Base-by-base conservation (phyloP, 176 grass and related monocot genomes). In the Musa acuminata region DNA sequence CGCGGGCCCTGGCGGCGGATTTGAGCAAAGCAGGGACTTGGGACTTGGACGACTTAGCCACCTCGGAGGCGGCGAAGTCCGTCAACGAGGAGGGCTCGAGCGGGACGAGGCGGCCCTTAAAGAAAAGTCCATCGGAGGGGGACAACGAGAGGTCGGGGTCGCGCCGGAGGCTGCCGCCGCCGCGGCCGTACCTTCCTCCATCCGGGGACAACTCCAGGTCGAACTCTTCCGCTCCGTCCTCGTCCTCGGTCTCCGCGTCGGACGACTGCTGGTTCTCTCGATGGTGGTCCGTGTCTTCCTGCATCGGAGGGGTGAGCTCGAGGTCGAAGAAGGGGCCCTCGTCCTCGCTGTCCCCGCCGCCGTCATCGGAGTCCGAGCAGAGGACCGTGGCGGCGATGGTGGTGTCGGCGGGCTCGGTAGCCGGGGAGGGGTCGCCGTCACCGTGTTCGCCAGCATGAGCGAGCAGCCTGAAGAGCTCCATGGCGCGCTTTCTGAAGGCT, bases 311-410 rank as follows among this genome's bases (percentile, higher is more conserved):
- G 17, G 57, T 17, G 57, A 62, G 7, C 52, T 73, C 20, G 71
- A 73, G 71, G 52, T 73, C 71, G 52, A 73, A 54, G 51, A 73
- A 73, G 12, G 71, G 51, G 11, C 71, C 71, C 13, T 73, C 52
- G 21, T 73, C 51, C 22, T 73, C 71, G 23, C 74, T 77, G 25
- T 83, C 84, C 1, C 50, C 73, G 12, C 27, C 57, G 57, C 17
- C 53, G n/a, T 14, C 66, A n/a, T 53, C 75, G 16, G 24, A 19
- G 10, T 22, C 64, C 25, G 21, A 13, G 64, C 29, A 26, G 29
- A 71, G 29, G 35, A 43, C 35, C 4, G 35, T 43, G 35, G 35
- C 35, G 35, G 35, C 35, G 35, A 43, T 43, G 13, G 9, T 6
- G 29, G 67, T 8, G 67, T 3, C 14, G 27, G 67, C 13, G 67